Conservation (phyloP, 306 rosid genomes). For the Cucumis melo region DNA sequence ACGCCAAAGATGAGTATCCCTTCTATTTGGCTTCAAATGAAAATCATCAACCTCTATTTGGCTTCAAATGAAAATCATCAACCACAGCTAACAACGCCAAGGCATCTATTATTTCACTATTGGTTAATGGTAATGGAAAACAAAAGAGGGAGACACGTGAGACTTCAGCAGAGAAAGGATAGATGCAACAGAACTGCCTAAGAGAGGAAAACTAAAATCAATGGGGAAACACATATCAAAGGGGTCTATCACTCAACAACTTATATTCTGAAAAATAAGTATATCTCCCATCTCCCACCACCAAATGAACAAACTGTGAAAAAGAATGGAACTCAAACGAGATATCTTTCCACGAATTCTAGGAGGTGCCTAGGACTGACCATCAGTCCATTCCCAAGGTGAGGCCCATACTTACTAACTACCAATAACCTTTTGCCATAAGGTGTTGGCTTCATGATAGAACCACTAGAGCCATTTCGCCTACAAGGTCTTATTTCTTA, state of each 20-base stretch:
- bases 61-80: background rate
- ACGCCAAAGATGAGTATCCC: background rate
- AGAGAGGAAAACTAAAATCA: background rate
- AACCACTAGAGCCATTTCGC: background rate
- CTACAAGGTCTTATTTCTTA: background rate
- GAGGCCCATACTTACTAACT: background rate
- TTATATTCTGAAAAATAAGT: background rate
- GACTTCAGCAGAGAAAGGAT: background rate
- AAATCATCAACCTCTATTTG: no score
- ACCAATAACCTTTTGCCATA: background rate
- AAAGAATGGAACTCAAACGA: background rate
- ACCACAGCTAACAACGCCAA: background rate
- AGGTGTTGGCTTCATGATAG: background rate
- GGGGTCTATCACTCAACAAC: background rate
- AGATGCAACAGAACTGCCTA: background rate
- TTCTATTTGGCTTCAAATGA: no score
- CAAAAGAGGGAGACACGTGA: background rate
- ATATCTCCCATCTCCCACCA: background rate
- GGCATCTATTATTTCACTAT: background rate
- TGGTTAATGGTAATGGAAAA: background rate
- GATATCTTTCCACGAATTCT: background rate
- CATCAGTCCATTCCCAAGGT: background rate
- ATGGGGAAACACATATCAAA: background rate
- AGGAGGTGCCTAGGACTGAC: background rate
- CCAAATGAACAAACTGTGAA: background rate